Evolutionary conservation across 805 yeast species (phyloP).

Genomic region (Metschnikowia picachoensis): DNA sequence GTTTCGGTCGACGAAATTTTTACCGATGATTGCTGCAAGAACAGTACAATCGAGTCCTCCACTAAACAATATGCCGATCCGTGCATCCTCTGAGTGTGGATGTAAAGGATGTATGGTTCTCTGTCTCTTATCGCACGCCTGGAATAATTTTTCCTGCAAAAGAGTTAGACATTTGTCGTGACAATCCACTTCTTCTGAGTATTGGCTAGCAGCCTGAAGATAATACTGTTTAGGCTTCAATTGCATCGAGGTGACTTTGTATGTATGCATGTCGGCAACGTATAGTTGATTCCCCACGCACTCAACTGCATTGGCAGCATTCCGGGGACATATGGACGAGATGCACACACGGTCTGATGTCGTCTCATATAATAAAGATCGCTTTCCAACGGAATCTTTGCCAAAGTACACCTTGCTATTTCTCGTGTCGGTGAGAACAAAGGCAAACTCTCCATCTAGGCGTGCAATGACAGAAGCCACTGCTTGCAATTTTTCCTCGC

Average conservation of each 20-base stretch:
- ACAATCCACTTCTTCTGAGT: not conserved
- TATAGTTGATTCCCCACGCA: slow-evolving; percentile 54
- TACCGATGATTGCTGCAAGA: slow-evolving; percentile 51
- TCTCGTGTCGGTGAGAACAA: slow-evolving; percentile 44
- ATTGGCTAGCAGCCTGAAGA: not conserved
- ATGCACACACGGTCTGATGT: slow-evolving; percentile 37
- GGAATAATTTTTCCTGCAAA: slow-evolving; percentile 25
- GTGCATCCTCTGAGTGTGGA: slow-evolving; percentile 17
- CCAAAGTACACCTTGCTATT: slow-evolving; percentile 61
- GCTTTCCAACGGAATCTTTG: slow-evolving; percentile 76
- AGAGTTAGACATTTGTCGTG: not conserved
- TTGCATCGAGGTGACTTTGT: not conserved
- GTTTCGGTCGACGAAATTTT: slow-evolving; percentile 11
- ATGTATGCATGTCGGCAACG: slow-evolving; percentile 30
- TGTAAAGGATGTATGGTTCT: slow-evolving; percentile 57
- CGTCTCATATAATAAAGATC: slow-evolving; percentile 58
- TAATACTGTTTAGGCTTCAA: not conserved
- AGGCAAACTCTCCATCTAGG: slow-evolving; percentile 84
- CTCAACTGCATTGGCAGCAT: slow-evolving; percentile 38
- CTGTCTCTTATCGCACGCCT: slow-evolving; percentile 49
- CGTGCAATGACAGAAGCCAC: slow-evolving; percentile 37
- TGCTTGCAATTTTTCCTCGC: slow-evolving; percentile 7
- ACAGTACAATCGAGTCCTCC: slow-evolving; percentile 96
- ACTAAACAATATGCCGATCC: slow-evolving; percentile 65
- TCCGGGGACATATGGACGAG: slow-evolving; percentile 26